Percentiles rank a stretch among this genome's conserved stretches.
Evolutionary conservation across 345 rosid species (phyloP).

Genomic region (Salix arbutifolia): DNA sequence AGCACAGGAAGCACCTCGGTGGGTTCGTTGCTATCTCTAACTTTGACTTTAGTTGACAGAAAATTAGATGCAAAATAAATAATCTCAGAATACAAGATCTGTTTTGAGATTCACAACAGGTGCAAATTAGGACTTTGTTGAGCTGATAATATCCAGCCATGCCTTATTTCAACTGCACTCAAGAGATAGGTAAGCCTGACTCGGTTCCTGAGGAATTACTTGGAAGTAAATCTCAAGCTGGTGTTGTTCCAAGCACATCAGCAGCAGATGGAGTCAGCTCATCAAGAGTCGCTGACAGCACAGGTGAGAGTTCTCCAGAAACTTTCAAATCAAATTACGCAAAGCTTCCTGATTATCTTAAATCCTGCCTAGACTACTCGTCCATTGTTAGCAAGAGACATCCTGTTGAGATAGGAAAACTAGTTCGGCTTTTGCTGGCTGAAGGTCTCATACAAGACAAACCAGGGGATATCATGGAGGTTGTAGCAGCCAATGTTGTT

Average conservation of each 20-base stretch:
- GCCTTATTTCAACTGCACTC: not conserved
- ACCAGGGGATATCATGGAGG: constrained; percentile 1
- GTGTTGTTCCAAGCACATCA: not conserved
- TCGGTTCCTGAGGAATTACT: not conserved
- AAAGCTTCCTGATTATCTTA: constrained; percentile 9
- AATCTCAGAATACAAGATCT: no score
- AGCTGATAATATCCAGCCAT: not conserved
- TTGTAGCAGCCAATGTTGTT: not conserved
- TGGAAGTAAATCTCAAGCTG: not conserved
- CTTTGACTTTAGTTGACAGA: no score
- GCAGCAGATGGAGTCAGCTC: not conserved
- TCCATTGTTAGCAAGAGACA: not conserved
- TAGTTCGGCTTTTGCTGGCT: constrained; percentile 11
- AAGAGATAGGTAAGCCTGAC: not conserved
- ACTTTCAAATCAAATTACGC: not conserved
- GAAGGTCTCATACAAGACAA: constrained; percentile 4
- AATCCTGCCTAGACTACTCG: not conserved
- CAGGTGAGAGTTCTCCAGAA: not conserved
- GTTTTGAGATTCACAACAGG: no score
- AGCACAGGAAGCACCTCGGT: no score
- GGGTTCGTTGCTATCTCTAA: no score
- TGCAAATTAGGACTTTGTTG: no score
- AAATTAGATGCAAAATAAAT: no score
- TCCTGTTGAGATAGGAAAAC: not conserved
- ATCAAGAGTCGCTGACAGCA: not conserved